Evolutionary conservation across 2,329 filamentous ascomycete genomes (phyloP).

Genomic region (Calonectria leucothoes): DNA sequence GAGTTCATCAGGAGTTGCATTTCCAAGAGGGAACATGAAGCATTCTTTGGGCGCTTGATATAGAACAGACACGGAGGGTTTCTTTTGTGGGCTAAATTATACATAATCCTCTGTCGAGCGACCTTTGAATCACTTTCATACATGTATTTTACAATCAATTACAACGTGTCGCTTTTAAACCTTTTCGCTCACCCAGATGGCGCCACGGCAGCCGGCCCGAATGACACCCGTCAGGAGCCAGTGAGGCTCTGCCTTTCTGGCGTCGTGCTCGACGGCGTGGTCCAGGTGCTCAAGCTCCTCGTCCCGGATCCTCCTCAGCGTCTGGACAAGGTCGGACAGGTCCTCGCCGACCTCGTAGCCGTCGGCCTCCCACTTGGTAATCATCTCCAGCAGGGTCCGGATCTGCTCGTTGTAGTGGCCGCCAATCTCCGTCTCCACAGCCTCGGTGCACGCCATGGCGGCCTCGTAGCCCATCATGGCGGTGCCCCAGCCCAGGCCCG

Average conservation of each 20-base stretch:
- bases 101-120: constrained; percentile 26
- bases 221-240: constrained; percentile 90
- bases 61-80: constrained; percentile 23
- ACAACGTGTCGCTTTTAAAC: constrained; percentile 56
- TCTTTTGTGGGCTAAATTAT: constrained; percentile 29
- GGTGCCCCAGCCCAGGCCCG: constrained; percentile 88
- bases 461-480: constrained; percentile 91
- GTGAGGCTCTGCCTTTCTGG: constrained; percentile 89
- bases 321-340: constrained; percentile 76
- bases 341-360: constrained; percentile 87
- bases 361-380: constrained; percentile 76
- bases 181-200: constrained; percentile 90
- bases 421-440: constrained; percentile 98
- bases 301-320: constrained; percentile 86
- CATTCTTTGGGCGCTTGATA: constrained; percentile 32
- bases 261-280: constrained; percentile 92
- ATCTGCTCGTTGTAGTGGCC: constrained; percentile 96
- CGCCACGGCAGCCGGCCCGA: constrained; percentile 87
- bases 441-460: constrained; percentile 98
- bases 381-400: constrained; percentile 82
- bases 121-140: constrained; percentile 30
- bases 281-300: constrained; percentile 98
- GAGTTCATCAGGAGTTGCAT: constrained; percentile 34
- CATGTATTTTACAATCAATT: constrained; percentile 42
- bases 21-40: constrained; percentile 19